Evolutionary conservation across 495 filamentous ascomycete species (phyloP).

Genomic region (Opeltia flavorubescens): DNA sequence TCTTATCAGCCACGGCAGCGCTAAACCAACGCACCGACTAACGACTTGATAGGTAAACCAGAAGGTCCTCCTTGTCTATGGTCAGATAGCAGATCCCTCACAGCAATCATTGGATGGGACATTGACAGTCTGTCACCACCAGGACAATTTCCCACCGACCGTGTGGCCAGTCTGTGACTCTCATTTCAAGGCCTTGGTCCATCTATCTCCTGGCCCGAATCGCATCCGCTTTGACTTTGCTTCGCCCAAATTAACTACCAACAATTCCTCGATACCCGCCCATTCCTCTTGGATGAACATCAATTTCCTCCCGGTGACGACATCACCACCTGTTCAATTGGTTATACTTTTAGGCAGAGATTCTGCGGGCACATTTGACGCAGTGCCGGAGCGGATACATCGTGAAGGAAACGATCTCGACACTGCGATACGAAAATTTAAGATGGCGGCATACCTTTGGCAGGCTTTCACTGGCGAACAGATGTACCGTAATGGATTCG

Average conservation of each 20-base stretch:
- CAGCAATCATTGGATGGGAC: constrained; percentile 63
- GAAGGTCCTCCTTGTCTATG: constrained; percentile 69
- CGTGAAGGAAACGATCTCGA: constrained; percentile 71
- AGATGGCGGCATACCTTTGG: constrained; percentile 89
- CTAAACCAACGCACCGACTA: constrained; percentile 5
- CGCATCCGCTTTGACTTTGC: constrained; percentile 72
- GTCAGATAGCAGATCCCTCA: constrained; percentile 59
- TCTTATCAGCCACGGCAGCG: constrained; percentile 2
- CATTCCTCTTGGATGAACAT: constrained; percentile 69
- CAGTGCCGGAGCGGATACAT: constrained; percentile 56
- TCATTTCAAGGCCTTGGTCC: constrained; percentile 77
- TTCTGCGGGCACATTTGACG: constrained; percentile 76
- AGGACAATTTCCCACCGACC: constrained; percentile 69
- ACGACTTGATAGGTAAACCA: constrained; percentile 55
- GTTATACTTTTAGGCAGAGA: constrained; percentile 76
- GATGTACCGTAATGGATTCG: constrained; percentile 78
- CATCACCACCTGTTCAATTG: constrained; percentile 66
- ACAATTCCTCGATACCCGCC: constrained; percentile 49
- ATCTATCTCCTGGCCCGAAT: constrained; percentile 80
- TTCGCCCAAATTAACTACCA: constrained; percentile 62
- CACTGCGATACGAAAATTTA: constrained; percentile 67
- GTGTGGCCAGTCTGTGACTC: constrained; percentile 76
- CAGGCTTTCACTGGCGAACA: constrained; percentile 91
- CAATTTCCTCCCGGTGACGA: constrained; percentile 68
- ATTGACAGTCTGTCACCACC: constrained; percentile 64